Evolutionary conservation across 192 early-diverging fungal species (phyloP).

Genomic region (Rhizophagus clarus): DNA sequence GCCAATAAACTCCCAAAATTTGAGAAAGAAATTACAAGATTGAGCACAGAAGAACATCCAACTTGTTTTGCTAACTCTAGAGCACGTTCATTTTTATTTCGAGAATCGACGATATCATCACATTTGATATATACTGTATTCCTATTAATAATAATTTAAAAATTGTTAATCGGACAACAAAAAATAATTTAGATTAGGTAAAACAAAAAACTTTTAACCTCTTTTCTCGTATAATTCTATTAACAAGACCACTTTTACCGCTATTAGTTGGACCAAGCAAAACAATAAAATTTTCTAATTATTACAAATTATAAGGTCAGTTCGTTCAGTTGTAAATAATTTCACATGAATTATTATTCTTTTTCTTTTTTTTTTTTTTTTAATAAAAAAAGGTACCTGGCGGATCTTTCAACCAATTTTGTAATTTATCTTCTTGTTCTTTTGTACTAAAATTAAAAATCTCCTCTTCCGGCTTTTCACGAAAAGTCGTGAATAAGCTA

Average conservation of each 20-base stretch:
- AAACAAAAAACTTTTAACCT: slow-evolving; percentile 42
- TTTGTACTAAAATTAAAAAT: slow-evolving; percentile 32
- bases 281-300: slow-evolving; percentile 77
- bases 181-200: background rate
- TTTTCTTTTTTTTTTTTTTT: too few relatives aligned
- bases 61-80: slow-evolving; percentile 80
- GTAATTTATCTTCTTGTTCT: slow-evolving; percentile 58
- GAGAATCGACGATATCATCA: slow-evolving; percentile 72
- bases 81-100: slow-evolving; percentile 74
- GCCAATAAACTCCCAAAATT: slow-evolving; percentile 81
- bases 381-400: slow-evolving; percentile 45
- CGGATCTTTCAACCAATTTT: slow-evolving; percentile 57
- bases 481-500: slow-evolving; percentile 39
- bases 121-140: slow-evolving; percentile 80
- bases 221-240: slow-evolving; percentile 64
- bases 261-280: slow-evolving; percentile 83
- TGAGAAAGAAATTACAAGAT: slow-evolving; percentile 71
- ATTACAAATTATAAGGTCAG: background rate
- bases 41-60: slow-evolving; percentile 90
- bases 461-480: slow-evolving; percentile 37
- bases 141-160: slow-evolving; percentile 22
- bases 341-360: background rate
- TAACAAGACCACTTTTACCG: slow-evolving; percentile 77
- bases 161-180: background rate
- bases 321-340: background rate